phyloP scores from a whole-genome alignment of 257 asterid species.

The Fraxinus pennsylvanica region DNA sequence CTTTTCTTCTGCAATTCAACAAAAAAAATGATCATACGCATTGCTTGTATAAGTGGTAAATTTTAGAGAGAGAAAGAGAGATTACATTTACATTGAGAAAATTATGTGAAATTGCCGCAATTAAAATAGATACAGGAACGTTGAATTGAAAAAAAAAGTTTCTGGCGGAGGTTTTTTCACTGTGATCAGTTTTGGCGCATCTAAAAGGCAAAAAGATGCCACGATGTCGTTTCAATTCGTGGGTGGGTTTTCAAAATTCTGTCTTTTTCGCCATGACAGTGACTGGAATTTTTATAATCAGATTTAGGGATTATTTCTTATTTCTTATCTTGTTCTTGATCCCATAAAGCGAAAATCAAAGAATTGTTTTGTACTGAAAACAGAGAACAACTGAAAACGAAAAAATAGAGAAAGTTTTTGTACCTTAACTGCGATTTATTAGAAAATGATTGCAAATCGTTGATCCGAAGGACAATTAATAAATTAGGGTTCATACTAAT shows the following conservation, averaged over 20 bases:
- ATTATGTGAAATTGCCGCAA: constrained; percentile 17
- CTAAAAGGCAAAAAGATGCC: neutral
- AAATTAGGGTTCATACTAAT: neutral
- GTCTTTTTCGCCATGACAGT: neutral
- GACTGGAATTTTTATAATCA: neutral
- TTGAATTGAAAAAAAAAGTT: constrained; percentile 29
- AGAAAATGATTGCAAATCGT: neutral
- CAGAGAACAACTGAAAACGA: neutral
- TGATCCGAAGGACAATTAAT: neutral
- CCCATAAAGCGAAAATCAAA: neutral
- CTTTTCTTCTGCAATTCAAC: constrained; percentile 39
- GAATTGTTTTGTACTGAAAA: neutral
- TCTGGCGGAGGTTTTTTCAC: constrained; percentile 34
- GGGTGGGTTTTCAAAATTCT: neutral
- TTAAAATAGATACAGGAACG: neutral
- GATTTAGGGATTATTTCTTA: neutral
- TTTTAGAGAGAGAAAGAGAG: constrained; percentile 16
- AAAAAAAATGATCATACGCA: neutral
- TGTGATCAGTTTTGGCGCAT: neutral
- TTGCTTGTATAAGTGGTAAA: neutral
- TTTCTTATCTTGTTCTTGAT: neutral
- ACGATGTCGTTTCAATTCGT: neutral
- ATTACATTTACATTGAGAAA: constrained; percentile 26
- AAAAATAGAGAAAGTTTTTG: neutral
- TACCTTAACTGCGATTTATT: neutral